phyloP scores from a whole-genome alignment of 169 alveolate genomes.

The Hepatocystis sp. region DNA sequence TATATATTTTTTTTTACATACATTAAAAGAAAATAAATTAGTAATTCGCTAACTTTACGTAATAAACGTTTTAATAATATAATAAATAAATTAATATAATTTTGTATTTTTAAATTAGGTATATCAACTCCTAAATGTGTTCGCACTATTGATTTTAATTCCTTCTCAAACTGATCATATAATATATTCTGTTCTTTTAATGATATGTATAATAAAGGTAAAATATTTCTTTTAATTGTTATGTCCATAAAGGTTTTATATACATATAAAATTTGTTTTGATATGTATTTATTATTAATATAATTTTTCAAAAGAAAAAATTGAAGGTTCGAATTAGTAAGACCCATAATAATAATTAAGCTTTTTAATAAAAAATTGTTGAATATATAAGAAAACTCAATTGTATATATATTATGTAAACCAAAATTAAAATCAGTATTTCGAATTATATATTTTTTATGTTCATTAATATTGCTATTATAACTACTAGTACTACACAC shows the following conservation, averaged over 20 bases:
- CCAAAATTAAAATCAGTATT: not conserved
- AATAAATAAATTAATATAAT: constrained; percentile 22
- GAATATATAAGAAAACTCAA: constrained; percentile 16
- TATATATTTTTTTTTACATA: constrained; percentile 34
- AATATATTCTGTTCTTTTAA: constrained; percentile 13
- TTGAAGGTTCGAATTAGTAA: constrained; percentile 23
- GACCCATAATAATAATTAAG: constrained; percentile 4
- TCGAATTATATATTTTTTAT: too few relatives aligned
- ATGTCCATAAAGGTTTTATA: constrained; percentile 41
- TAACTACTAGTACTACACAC: too few relatives aligned
- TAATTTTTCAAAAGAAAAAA: constrained; percentile 47
- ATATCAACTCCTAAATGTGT: constrained; percentile 19
- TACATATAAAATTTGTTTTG: constrained; percentile 20
- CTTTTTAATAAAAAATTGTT: constrained; percentile 30
- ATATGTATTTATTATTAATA: constrained; percentile 31
- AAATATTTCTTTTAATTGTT: constrained; percentile 22
- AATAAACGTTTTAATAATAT: constrained; percentile 27
- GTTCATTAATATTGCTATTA: too few relatives aligned
- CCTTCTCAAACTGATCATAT: not conserved
- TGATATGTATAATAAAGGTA: constrained; percentile 27
- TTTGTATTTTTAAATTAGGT: constrained; percentile 43
- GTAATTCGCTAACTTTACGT: constrained; percentile 14
- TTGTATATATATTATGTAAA: constrained; percentile 9
- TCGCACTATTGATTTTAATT: constrained; percentile 12
- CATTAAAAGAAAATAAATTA: constrained; percentile 23